Evolutionary conservation across 1,284 basidiomycete genomes (phyloP).

Genomic region (Trametes versicolor): DNA sequence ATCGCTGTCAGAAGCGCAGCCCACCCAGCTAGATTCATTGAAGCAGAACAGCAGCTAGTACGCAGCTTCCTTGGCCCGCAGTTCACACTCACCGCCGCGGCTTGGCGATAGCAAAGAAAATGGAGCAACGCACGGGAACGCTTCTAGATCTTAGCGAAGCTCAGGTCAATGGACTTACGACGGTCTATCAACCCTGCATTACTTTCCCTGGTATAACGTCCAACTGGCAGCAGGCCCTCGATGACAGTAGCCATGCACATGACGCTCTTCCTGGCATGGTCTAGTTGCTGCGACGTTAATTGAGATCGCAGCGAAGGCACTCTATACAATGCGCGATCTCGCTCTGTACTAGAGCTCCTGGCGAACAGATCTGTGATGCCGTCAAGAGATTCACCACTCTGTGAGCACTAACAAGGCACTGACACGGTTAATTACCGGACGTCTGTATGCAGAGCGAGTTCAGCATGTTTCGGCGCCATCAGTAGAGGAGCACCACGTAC

Average conservation of each 20-base stretch:
- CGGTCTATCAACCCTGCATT: too few relatives aligned
- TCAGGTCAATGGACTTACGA: too few relatives aligned
- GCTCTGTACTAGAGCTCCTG: neutral
- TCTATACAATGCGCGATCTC: neutral
- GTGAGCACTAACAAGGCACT: neutral
- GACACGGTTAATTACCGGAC: neutral
- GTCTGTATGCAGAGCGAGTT: too few relatives aligned
- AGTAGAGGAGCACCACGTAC: too few relatives aligned
- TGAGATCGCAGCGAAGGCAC: slow-evolving; percentile 5
- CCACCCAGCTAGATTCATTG: neutral
- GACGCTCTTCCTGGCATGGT: neutral
- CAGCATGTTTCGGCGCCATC: too few relatives aligned
- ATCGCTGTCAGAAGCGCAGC: neutral
- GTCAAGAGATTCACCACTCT: neutral
- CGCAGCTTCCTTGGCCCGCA: neutral
- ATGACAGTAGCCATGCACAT: neutral
- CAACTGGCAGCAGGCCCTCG: too few relatives aligned
- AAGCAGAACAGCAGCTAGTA: neutral
- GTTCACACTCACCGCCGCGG: neutral
- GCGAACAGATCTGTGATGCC: neutral
- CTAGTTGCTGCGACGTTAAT: neutral
- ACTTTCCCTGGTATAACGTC: too few relatives aligned
- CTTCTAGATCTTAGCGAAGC: too few relatives aligned
- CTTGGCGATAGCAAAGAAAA: neutral
- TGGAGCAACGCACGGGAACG: too few relatives aligned